Base-by-base conservation (phyloP, 2,329 filamentous ascomycete genomes). In the Fusarium sp. region DNA sequence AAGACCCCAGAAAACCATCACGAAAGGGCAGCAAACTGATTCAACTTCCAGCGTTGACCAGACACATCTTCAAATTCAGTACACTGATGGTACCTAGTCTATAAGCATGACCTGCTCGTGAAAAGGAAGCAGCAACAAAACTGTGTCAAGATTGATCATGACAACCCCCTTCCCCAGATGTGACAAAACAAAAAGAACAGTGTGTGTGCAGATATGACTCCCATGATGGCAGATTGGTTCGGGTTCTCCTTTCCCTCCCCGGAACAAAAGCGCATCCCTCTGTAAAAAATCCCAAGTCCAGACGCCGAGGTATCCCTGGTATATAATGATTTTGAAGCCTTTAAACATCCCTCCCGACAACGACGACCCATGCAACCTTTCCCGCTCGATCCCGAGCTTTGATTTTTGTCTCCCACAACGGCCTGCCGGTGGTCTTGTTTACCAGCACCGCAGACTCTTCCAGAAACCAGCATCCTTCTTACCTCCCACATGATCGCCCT, bases 401-500 rank as follows among this genome's bases (percentile, higher is more conserved):
- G 30, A 17, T 38, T 39, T 60, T 19, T 10, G 15, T 23, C 17
- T 50, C 32, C 21, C 14, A 17, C 34, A 12, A 21, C 51, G 15
- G 20, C n/a, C 19, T 30, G 4, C 28, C 26, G n/a, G n/a, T 15
- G 7, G n/a, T 30, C n/a, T 28, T 23, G 12, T 47, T 78, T 69
- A 88, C 86, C 86, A 88, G 67, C 80, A 89, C 74, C 85, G 77
- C 69, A 88, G 72, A 71, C 79, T 85, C 77, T 79, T 85, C 86
- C 85, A 88, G 73, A 88, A 88, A 11, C 81, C 81, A 2, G 77
- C 77, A 2, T 79, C 76, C 4, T 77, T 79, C 30, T 79, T 77
- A 2, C 82, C 58, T 17, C 58, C 82, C 12, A 83, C 68, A 30
- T 78, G 79, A 21, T 83, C 79, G n/a, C 80, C 80, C 17, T 80